Evolutionary conservation across 1,284 basidiomycete species (phyloP), one percentile per base, ranked within the genome.

Genomic region (Boletus semigastroideus): DNA sequence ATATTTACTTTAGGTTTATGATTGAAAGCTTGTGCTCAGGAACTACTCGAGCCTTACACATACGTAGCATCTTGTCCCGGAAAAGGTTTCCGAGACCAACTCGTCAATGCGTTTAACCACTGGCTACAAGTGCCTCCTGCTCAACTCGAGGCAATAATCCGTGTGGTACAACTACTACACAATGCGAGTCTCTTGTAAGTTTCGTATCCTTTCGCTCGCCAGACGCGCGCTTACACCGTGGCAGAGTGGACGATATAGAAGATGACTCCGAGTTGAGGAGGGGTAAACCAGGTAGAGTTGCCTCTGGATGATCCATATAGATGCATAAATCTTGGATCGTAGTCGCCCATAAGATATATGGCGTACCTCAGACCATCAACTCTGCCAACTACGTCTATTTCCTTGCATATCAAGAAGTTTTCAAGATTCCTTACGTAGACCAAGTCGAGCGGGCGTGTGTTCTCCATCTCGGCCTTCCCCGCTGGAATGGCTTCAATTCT

Each of bases 361-460:
- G 25, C 5, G 74, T 97, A 2, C 93, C 96, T 0, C 95, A 98
- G 67, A 98, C 96, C 0, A 95, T 99, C 74, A 99, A 99, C 68
- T 87, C 92, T 0, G 96, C 95, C 1, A 98, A 98, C 69, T 98
- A 98, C 61, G 92, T 94, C 39, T 98, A 97, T 70, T 98, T 98
- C 64, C 79, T 90, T 28, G 92, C 90, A 0, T 93, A 89, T n/a
- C 69, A 80, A 89, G 59, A 7, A 25, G 60, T 77, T 92, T 0
- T n/a, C 57, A 73, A 55, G 42, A 54, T 66, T 19, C 56, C 64
- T 25, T 52, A 28, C 28, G 28, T 42, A 36, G 40, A 47, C 7
- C 45, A 42, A 8, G 11, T 19, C 4, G 58, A 61, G 17, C 33
- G n/a, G 34, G 27, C 42, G 19, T 42, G 13, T 19, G 76, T 36